These are phyloP conservation scores for Moesziomyces sp. DNA, from an alignment of 1,284 basidiomycete genomes.

Conservation along the genomic window DNA sequence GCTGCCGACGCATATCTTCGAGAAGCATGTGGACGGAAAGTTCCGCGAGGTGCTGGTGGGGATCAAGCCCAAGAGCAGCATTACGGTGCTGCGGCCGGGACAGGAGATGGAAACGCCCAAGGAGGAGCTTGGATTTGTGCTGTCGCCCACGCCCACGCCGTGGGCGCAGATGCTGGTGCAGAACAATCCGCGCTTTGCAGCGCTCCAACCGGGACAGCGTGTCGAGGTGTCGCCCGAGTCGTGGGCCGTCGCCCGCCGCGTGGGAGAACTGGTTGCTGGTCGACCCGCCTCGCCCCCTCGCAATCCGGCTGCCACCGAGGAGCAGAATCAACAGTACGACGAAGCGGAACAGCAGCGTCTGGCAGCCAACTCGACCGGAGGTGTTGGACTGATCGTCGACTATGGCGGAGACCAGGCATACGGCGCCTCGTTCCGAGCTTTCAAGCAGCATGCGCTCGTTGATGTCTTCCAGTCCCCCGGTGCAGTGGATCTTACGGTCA, in stretches of 20 bases:
- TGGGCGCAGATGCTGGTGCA: conserved; percentile 73
- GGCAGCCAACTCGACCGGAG: conserved; percentile 70
- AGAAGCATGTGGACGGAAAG: conserved; percentile 73
- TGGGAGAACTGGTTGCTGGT: conserved; percentile 62
- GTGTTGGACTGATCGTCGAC: conserved; percentile 87
- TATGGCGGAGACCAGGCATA: conserved; percentile 83
- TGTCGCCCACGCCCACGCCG: conserved; percentile 76
- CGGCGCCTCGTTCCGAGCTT: conserved; percentile 86
- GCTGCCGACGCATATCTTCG: conserved; percentile 87
- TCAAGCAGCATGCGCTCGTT: conserved; percentile 85
- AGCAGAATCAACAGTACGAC: conserved; percentile 4
- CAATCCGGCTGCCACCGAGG: not conserved
- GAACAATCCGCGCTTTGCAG: conserved; percentile 53
- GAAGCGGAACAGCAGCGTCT: conserved; percentile 21
- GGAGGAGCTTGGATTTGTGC: conserved; percentile 73
- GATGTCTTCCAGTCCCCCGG: conserved; percentile 88
- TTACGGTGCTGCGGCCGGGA: conserved; percentile 52
- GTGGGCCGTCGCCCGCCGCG: conserved; percentile 58
- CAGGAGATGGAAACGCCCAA: conserved; percentile 21
- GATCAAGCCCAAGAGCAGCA: conserved; percentile 51
- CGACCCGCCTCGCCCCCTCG: conserved; percentile 27
- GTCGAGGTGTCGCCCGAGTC: conserved; percentile 63
- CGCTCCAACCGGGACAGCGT: conserved; percentile 57
- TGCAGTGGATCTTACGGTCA: conserved; percentile 88
- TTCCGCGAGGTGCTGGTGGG: conserved; percentile 90